These are phyloP conservation scores for Metrosideros polymorpha DNA, from an alignment of 441 rosid genomes.

Conservation along the genomic window DNA sequence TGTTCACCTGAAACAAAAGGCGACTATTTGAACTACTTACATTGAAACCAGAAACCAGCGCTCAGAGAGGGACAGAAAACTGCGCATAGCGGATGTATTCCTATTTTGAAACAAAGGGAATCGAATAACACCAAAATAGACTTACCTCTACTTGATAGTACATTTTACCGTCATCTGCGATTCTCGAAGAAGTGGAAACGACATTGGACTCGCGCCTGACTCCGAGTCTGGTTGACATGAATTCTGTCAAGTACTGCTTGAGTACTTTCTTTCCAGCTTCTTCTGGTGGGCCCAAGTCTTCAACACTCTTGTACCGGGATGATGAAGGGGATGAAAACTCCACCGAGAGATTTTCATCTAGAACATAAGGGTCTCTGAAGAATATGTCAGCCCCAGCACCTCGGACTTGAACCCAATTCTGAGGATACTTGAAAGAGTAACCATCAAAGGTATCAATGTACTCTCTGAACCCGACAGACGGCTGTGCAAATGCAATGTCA, in stretches of 20 bases:
- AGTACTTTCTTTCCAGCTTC: slow-evolving; percentile 82
- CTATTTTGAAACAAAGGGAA: background rate
- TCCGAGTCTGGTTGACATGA: slow-evolving; percentile 94
- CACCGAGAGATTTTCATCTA: slow-evolving; percentile 78
- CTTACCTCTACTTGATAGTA: slow-evolving; percentile 91
- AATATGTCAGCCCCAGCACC: slow-evolving; percentile 95
- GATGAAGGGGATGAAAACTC: slow-evolving; percentile 96
- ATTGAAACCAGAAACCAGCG: background rate
- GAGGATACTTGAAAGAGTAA: slow-evolving; percentile 80
- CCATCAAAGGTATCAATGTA: slow-evolving; percentile 89
- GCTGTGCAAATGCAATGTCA: slow-evolving; percentile 28
- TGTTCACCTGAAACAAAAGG: slow-evolving; percentile 53
- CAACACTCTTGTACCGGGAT: slow-evolving; percentile 61
- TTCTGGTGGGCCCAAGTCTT: slow-evolving; percentile 75
- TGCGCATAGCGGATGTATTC: background rate
- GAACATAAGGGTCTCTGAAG: slow-evolving; percentile 81
- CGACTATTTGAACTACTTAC: background rate
- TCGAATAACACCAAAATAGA: background rate
- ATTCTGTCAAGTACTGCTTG: slow-evolving; percentile 80
- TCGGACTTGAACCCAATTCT: slow-evolving; percentile 84
- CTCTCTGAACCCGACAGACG: slow-evolving; percentile 51
- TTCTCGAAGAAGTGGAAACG: slow-evolving; percentile 59
- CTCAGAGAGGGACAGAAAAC: background rate
- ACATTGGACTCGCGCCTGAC: slow-evolving; percentile 66
- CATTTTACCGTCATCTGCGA: slow-evolving; percentile 84